Conservation (phyloP, 768 basidiomycete genomes). For the Mrakia blollopis region DNA sequence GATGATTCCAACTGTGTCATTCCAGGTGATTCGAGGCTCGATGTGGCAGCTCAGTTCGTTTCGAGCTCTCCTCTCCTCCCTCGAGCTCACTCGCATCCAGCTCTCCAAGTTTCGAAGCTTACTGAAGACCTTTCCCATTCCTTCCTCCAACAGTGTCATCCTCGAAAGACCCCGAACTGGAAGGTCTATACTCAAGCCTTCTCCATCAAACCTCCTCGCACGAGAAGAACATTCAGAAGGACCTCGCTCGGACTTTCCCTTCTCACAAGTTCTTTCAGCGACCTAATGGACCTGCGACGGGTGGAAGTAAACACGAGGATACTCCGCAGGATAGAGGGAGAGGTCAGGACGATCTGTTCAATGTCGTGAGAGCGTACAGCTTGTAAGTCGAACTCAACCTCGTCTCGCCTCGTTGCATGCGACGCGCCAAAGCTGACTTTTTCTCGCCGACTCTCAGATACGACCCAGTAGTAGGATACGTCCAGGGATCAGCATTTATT, state of each 20-base stretch:
- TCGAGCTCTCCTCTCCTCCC: conserved; percentile 16
- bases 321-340: conserved; percentile 64
- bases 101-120: too few relatives aligned
- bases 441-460: conserved; percentile 50
- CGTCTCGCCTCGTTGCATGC: neutral
- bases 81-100: neutral
- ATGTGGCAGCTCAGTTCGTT: conserved; percentile 91
- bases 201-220: conserved; percentile 79
- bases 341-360: conserved; percentile 95
- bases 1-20: too few relatives aligned
- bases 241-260: conserved; percentile 94
- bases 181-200: conserved; percentile 71
- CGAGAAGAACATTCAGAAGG: conserved; percentile 89
- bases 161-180: conserved; percentile 83
- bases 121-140: neutral
- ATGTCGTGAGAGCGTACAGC: conserved; percentile 95
- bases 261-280: conserved; percentile 94
- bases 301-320: neutral
- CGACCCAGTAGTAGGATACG: conserved; percentile 92
- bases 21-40: conserved; percentile 69
- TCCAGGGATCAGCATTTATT: conserved; percentile 93
- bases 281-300: conserved; percentile 5
- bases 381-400: conserved; percentile 52
- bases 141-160: conserved; percentile 57
- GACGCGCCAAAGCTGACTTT: neutral